Evolutionary conservation across 495 filamentous ascomycete genomes (phyloP), one percentile per base, ranked within the genome.

Genomic region (Lepidopterella palustris): DNA sequence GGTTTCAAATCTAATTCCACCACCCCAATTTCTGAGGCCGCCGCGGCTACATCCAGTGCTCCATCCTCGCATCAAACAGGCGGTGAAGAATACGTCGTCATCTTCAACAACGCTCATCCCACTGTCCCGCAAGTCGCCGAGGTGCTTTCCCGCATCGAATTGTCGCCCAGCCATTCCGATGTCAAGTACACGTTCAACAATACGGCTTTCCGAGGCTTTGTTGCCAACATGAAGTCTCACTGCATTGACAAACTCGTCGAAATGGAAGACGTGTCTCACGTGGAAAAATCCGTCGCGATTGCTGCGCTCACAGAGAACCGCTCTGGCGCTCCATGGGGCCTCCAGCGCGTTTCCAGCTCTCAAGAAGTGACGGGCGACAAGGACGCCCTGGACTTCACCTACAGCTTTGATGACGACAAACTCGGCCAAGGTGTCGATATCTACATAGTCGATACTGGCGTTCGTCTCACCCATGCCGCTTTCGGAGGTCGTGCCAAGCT

Each of bases 391-490:
- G 60, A 72, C 56, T 76, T 76, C 67, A 71, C 68, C 5, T 81
- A 81, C 58, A 45, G 66, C 5, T 81, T 75, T 56, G 64, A 72
- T 11, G 67, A 64, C 40, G 29, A 27, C 2, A 56, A 47, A 3
- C 71, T 78, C 10, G 78, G 78, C 4, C 45, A 59, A 0, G 77
- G 75, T 11, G 78, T 78, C 6, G 79, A 80, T 58, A 76, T 81
- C 57, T 81, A 81, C 61, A 55, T 81, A 24, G 58, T 80, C 23
- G 78, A 81, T 56, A 79, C 75, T 1, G 78, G 79, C 26, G 70
- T 81, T 59, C 74, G 76, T 54, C 69, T 67, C 15, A 53, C 68
- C 0, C 77, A 81, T 54, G 57, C 68, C 28, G 73, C 70, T n/a
- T 80, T 81, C 59, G 71, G 64, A 27, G 77, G 74, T 25, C 76